Evolutionary conservation across 2,329 filamentous ascomycete species (phyloP), one percentile per base, ranked within the genome.

Genomic region (Cercospora beticola): DNA sequence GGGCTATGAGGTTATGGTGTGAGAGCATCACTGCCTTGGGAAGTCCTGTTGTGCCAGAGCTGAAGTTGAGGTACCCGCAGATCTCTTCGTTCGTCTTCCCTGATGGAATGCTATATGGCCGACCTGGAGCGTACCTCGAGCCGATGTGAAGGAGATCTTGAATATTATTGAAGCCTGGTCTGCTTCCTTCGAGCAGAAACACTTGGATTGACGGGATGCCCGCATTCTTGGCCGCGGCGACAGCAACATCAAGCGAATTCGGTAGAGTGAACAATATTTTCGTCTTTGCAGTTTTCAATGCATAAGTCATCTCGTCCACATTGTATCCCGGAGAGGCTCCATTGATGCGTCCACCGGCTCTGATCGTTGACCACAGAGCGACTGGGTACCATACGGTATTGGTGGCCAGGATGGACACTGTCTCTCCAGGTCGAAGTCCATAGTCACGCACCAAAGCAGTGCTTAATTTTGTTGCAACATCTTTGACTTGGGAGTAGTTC

Each of bases 311-410:
- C 71, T 90, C 88, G 36, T 90, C 88, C 6, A 85, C 81, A 65
- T 86, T 89, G 77, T 90, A 90, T 0, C 87, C 88, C 0, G 89
- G 88, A 7, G 84, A 87, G 0, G 87, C 88, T 0, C 88, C 88
- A 18, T 85, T 87, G 1, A 89, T 85, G 10, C 88, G 81, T 2
- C 85, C 87, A 0, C 81, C 84, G 8, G 70, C 75, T 33, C 85
- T 82, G 5, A 88, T 79, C 0, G 84, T 83, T 0, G 85, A 84
- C 69, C 87, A 84, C 81, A 90, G 86, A 18, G 86, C 87, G 4
- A 89, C 84, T 0, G 89, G 88, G 64, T 89, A 90, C 87, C 87
- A 90, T 49, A 90, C 85, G 3, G 86, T 87, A 72, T 90, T 90
- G 10, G 84, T 84, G 59, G 84, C 85, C 77, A 89, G 89, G 3